phyloP scores from a whole-genome alignment of 2,329 filamentous ascomycete genomes.

The Alternaria consortialis region DNA sequence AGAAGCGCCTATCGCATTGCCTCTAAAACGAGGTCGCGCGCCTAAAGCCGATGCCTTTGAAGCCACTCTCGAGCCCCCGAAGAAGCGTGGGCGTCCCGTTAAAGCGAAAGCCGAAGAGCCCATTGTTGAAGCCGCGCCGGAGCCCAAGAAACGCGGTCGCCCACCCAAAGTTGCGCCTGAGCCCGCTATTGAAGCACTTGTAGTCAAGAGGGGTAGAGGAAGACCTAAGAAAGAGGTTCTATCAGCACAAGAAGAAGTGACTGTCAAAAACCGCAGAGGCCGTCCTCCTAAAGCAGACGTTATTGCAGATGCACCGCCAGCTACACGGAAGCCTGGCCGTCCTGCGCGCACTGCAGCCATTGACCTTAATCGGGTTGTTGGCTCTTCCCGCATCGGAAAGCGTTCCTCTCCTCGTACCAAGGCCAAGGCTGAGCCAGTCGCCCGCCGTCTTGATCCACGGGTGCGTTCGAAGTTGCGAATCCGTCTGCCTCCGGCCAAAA shows the following conservation, averaged over 20 bases:
- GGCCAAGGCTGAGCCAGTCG: constrained; percentile 11
- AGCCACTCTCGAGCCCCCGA: constrained; percentile 18
- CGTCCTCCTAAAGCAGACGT: constrained; percentile 15
- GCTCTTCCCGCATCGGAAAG: constrained; percentile 36
- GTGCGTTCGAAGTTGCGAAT: constrained; percentile 33
- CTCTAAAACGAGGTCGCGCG: constrained; percentile 31
- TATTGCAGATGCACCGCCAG: constrained; percentile 5
- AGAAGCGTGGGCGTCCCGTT: constrained; percentile 34
- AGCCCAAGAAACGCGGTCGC: constrained; percentile 26
- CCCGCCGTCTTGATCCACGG: constrained; percentile 29
- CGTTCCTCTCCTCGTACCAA: constrained; percentile 20
- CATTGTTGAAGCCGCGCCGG: constrained; percentile 14
- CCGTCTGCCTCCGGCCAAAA: constrained; percentile 26
- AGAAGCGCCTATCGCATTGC: constrained; percentile 11
- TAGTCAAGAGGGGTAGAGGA: constrained; percentile 20
- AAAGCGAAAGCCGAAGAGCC: constrained; percentile 20
- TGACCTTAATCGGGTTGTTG: constrained; percentile 27
- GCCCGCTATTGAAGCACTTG: constrained; percentile 3
- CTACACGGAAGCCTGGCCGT: constrained; percentile 25
- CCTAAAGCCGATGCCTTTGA: constrained; percentile 14
- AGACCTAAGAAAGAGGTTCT: constrained; percentile 13
- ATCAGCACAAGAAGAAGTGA: neutral
- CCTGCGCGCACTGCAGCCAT: constrained; percentile 19
- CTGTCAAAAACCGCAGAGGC: constrained; percentile 23
- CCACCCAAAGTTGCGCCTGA: constrained; percentile 16